A percentile compares a stretch with the other conserved stretches of the same genome.
phyloP scores from a whole-genome alignment of 345 rosid genomes.

The Hypericum perforatum region DNA sequence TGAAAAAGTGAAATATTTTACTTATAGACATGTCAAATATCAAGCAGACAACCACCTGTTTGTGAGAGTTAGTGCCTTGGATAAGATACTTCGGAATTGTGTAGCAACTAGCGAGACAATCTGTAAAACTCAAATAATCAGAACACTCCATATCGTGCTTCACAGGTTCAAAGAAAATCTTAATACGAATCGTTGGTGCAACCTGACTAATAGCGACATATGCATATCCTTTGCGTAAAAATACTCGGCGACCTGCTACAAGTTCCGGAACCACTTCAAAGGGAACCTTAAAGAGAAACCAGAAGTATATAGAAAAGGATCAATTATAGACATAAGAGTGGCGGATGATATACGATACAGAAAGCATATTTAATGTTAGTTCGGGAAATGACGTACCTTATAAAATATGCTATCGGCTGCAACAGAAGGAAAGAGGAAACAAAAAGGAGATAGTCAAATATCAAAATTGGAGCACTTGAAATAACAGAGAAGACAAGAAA shows the following conservation, averaged over 20 bases:
- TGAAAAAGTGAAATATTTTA: no score
- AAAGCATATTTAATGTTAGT: neutral
- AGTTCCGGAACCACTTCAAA: conserved; percentile 97
- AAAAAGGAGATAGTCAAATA: neutral
- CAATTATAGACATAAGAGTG: neutral
- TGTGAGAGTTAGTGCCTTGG: conserved; percentile 74
- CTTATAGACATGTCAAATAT: neutral
- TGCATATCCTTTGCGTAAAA: conserved; percentile 59
- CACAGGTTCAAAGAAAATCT: conserved; percentile 8
- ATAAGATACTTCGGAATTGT: conserved; percentile 62
- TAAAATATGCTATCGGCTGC: conserved; percentile 63
- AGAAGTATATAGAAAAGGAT: conserved; percentile 1
- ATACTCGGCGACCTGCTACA: conserved; percentile 70
- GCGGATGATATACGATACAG: neutral
- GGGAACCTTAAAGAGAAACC: conserved; percentile 54
- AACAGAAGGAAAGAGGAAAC: conserved; percentile 6
- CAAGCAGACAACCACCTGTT: conserved; percentile 50
- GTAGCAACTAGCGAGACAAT: conserved; percentile 80
- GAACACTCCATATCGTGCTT: conserved; percentile 2
- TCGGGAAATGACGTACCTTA: conserved; percentile 49
- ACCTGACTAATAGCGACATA: conserved; percentile 86
- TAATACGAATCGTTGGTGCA: neutral
- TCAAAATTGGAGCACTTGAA: neutral
- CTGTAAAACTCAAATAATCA: conserved; percentile 22
- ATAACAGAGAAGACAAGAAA: conserved; percentile 9